Conservation (phyloP, 768 basidiomycete species). For the Boletus pseudopeckii region DNA sequence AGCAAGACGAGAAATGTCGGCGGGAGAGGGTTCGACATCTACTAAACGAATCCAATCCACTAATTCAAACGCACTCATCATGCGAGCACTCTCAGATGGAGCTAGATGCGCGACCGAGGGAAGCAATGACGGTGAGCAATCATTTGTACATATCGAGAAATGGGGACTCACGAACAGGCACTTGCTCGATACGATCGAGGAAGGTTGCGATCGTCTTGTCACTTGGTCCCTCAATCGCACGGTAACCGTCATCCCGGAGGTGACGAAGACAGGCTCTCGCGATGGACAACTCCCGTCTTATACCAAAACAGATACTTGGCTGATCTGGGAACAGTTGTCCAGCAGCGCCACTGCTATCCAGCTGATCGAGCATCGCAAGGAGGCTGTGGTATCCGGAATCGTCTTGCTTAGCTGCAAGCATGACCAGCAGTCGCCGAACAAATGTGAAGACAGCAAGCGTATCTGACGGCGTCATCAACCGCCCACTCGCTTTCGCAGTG, state of each 20-base stretch:
- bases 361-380: conserved; percentile 30
- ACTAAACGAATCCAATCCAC: conserved; percentile 63
- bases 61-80: conserved; percentile 47
- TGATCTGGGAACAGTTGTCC: conserved; percentile 34
- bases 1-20: conserved; percentile 42
- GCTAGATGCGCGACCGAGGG: conserved; percentile 32
- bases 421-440: conserved; percentile 58
- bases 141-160: neutral
- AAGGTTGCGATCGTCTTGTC: conserved; percentile 37
- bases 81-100: conserved; percentile 31
- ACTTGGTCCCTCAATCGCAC: neutral
- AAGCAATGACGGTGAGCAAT: neutral
- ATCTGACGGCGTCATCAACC: conserved; percentile 56
- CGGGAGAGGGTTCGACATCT: conserved; percentile 30
- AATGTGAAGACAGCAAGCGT: conserved; percentile 61
- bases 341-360: conserved; percentile 34
- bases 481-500: conserved; percentile 57
- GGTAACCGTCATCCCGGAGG: conserved; percentile 17
- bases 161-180: conserved; percentile 45
- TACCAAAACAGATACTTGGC: conserved; percentile 36
- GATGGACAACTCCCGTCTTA: conserved; percentile 45
- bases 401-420: conserved; percentile 52
- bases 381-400: conserved; percentile 37
- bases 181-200: conserved; percentile 40
- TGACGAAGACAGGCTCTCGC: conserved; percentile 36